phyloP scores from a whole-genome alignment of 2,329 filamentous ascomycete genomes.

The Colletotrichum lini region DNA sequence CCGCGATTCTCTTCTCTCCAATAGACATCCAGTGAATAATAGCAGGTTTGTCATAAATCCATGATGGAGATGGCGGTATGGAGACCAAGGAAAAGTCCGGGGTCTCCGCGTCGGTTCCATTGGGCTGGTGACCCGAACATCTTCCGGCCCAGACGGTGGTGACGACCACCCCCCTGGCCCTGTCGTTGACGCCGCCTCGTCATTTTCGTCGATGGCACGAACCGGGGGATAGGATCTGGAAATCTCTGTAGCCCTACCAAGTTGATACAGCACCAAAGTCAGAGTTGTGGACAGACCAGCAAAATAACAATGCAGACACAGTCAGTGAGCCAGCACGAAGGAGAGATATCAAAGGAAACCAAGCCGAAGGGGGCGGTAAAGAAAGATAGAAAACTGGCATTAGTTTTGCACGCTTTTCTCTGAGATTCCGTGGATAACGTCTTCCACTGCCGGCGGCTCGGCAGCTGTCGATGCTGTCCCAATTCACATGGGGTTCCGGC shows the following conservation, averaged over 20 bases:
- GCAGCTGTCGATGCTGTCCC: neutral
- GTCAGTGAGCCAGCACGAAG: neutral
- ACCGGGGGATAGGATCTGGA: neutral
- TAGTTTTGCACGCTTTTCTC: no score
- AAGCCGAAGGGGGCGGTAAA: no score
- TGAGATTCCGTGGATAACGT: no score
- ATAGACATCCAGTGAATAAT: neutral
- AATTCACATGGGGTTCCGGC: no score
- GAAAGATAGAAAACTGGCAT: no score
- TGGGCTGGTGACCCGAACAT: slow-evolving; percentile 24
- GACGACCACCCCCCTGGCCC: slow-evolving; percentile 2
- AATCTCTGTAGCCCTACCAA: no score
- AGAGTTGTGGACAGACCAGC: no score
- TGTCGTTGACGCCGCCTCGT: neutral
- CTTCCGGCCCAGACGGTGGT: no score
- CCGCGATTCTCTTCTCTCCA: neutral
- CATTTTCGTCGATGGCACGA: neutral
- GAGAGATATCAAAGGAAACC: neutral
- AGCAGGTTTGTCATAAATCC: neutral
- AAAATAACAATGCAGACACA: no score
- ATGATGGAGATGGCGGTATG: neutral
- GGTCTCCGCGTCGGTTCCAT: slow-evolving; percentile 31
- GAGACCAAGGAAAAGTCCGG: slow-evolving; percentile 11
- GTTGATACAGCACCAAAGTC: no score
- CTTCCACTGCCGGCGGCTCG: no score